A percentile compares a stretch with the other conserved stretches of the same genome.
phyloP scores from a whole-genome alignment of 768 basidiomycete genomes.

The Auricularia sp. region DNA sequence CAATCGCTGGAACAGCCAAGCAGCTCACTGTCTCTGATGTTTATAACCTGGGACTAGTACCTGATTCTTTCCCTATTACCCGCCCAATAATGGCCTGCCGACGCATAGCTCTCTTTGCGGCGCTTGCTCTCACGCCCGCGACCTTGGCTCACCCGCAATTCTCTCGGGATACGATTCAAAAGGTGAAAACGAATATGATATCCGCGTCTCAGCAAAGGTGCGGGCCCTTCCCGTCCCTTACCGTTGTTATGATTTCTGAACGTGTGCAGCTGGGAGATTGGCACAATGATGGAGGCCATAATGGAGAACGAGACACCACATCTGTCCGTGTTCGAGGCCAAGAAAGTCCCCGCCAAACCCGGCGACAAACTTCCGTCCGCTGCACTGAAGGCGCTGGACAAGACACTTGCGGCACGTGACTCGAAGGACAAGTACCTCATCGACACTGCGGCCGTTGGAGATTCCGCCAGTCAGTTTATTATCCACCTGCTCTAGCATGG shows the following conservation, averaged over 20 bases:
- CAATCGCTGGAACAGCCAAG: too few species aligned
- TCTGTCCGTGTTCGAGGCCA: slow-evolving; percentile 14
- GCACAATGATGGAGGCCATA: slow-evolving; percentile 15
- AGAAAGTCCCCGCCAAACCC: slow-evolving; percentile 1
- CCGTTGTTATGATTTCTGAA: not conserved
- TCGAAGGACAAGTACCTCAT: slow-evolving; percentile 8
- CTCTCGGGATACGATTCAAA: not conserved
- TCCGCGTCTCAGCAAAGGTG: not conserved
- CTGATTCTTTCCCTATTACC: too few species aligned
- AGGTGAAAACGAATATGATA: not conserved
- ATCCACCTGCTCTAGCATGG: too few species aligned
- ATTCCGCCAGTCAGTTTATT: slow-evolving; percentile 15
- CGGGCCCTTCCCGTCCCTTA: too few species aligned
- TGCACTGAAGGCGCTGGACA: not conserved
- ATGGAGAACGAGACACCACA: slow-evolving; percentile 16
- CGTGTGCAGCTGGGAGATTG: slow-evolving; percentile 14
- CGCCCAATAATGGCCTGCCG: too few species aligned
- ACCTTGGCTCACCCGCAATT: not conserved
- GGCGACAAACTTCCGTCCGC: not conserved
- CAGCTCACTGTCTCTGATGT: too few species aligned
- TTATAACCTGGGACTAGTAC: too few species aligned
- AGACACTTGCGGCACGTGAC: not conserved
- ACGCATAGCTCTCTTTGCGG: not conserved
- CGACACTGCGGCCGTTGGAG: slow-evolving; percentile 17
- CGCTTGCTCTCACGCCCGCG: too few species aligned